Evolutionary conservation across 371 early-diverging fungal genomes (phyloP), one percentile per base, ranked within the genome.

Genomic region (Neoconidiobolus thromboides): DNA sequence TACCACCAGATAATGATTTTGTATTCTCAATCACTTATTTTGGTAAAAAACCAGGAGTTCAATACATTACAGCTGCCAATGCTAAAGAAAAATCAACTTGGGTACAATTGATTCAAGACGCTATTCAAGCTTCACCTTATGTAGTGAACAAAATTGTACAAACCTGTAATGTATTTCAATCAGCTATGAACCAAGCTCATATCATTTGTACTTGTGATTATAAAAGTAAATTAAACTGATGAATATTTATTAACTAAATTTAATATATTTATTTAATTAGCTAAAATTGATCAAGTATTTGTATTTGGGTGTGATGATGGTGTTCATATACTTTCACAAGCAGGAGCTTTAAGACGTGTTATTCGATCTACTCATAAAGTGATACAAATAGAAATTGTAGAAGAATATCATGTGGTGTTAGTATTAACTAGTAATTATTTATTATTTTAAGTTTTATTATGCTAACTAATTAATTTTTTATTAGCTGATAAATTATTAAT

Each of bases 311-410:
- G 55, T 36, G 55, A 55, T 12, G 40, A 55, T 41, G 55, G 55
- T 9, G 55, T 55, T 10, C 14, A 55, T 41, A 5, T 55, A 14
- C 5, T 55, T 15, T 37, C 55, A 10, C 7, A 10, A 5, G 3
- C 41, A 3, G 55, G 55, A 3, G 26, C 55, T 15, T 12, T 55
- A 40, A 15, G 37, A 10, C 47, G 73, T 74, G 48, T 75, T 82
- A 38, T 64, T 90, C 49, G 74, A 80, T 9, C 71, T 86, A 60
- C 46, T 40, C 89, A 90, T 51, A 81, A 80, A 61, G 83, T 92
- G 12, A 73, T 76, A n/a, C 91, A 94, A 67, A 76, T 94, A 48
- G 91, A 90, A 62, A 78, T 89, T 4, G 64, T 91, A 44, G 81
- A 82, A 62, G 74, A 79, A 38, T 76, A 77, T 60, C 81, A 80